phyloP scores from a whole-genome alignment of 2,329 filamentous ascomycete genomes.

The Thielaviopsis musarum region DNA sequence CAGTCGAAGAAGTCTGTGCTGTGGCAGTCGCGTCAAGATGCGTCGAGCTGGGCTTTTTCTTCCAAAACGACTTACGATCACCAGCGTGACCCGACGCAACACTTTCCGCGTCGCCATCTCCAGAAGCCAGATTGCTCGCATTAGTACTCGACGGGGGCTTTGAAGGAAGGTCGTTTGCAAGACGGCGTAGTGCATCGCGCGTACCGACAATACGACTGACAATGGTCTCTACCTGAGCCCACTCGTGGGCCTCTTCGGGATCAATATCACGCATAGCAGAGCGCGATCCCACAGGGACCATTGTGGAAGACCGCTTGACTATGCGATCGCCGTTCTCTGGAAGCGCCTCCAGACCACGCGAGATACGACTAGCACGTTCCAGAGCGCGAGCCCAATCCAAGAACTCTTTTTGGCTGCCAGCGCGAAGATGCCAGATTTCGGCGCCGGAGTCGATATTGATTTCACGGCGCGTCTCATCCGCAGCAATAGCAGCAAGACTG shows the following conservation, averaged over 20 bases:
- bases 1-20: slow-evolving; percentile 19
- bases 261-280: slow-evolving; percentile 19
- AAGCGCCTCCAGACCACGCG: slow-evolving; percentile 33
- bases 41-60: slow-evolving; percentile 56
- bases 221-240: slow-evolving; percentile 70
- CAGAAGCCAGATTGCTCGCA: slow-evolving; percentile 4
- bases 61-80: slow-evolving; percentile 60
- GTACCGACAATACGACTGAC: slow-evolving; percentile 77
- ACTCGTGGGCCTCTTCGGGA: slow-evolving; percentile 58
- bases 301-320: slow-evolving; percentile 3
- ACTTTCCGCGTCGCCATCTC: neutral
- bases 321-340: slow-evolving; percentile 13
- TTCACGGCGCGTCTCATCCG: slow-evolving; percentile 73
- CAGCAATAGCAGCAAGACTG: slow-evolving; percentile 76
- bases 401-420: slow-evolving; percentile 71
- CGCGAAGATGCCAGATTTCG: slow-evolving; percentile 88
- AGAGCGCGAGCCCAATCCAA: slow-evolving; percentile 72
- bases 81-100: neutral
- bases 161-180: slow-evolving; percentile 69
- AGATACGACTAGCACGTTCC: slow-evolving; percentile 59
- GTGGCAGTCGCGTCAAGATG: slow-evolving; percentile 21
- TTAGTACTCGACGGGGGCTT: slow-evolving; percentile 34
- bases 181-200: slow-evolving; percentile 68
- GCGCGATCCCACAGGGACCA: slow-evolving; percentile 11
- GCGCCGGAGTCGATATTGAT: slow-evolving; percentile 95